Conservation (phyloP, 78 protist genomes). For the Guillardia theta region DNA sequence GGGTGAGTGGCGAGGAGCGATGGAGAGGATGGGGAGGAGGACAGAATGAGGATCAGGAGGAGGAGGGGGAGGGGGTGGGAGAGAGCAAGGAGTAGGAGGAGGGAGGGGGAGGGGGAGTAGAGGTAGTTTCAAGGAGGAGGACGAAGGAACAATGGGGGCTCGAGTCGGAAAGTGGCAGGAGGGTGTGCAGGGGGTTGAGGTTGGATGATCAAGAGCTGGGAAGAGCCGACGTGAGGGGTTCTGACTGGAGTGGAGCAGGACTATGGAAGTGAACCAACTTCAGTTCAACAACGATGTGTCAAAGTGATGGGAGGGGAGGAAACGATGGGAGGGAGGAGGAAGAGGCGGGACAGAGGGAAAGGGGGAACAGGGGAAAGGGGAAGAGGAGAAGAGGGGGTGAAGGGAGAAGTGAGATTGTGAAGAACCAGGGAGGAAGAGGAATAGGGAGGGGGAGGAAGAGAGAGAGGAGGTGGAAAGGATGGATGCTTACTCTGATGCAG, state of each 20-base stretch:
- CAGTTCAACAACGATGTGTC: too few species aligned
- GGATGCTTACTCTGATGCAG: not conserved
- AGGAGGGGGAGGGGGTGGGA: not conserved
- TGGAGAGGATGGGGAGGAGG: not conserved
- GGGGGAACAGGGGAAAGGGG: not conserved
- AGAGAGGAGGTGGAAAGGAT: not conserved
- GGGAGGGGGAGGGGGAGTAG: too few species aligned
- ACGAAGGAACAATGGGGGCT: too few species aligned
- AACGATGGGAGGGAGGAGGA: not conserved
- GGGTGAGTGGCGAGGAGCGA: not conserved
- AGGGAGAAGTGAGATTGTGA: not conserved
- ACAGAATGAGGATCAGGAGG: not conserved
- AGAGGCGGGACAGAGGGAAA: not conserved
- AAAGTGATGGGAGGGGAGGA: too few species aligned
- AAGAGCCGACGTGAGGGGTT: too few species aligned
- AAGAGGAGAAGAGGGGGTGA: not conserved
- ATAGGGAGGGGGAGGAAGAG: not conserved
- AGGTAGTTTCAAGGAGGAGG: too few species aligned
- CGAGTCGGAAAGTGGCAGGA: too few species aligned
- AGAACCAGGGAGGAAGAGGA: not conserved
- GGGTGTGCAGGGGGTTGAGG: too few species aligned
- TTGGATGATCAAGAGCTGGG: too few species aligned
- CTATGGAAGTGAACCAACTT: too few species aligned
- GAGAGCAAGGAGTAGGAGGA: not conserved
- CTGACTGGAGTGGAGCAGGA: too few species aligned